phyloP scores from a whole-genome alignment of 2,329 filamentous ascomycete species.

The Penicillium hesseltinei region DNA sequence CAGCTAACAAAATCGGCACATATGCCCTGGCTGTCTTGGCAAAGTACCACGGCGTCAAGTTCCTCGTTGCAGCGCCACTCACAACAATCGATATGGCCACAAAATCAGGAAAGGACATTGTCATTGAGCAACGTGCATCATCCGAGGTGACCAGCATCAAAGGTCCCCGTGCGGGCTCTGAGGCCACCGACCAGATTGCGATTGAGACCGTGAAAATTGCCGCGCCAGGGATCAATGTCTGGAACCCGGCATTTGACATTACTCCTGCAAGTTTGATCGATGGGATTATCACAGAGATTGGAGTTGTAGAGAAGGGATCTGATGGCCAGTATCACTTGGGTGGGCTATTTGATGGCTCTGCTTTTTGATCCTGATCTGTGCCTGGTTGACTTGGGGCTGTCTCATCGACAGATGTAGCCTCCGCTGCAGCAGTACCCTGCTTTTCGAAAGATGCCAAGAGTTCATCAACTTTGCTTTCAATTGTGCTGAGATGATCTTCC shows the following conservation, averaged over 20 bases:
- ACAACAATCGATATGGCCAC: constrained; percentile 90
- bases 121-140: constrained; percentile 81
- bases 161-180: constrained; percentile 67
- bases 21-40: constrained; percentile 91
- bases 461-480: constrained; percentile 28
- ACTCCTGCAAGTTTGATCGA: constrained; percentile 88
- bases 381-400: background rate
- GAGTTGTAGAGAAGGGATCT: constrained; percentile 73
- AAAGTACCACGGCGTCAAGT: constrained; percentile 82
- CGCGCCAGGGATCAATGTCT: constrained; percentile 72
- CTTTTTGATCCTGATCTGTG: constrained; percentile 5
- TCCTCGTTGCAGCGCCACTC: constrained; percentile 89
- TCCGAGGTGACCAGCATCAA: constrained; percentile 83
- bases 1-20: constrained; percentile 97
- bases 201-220: constrained; percentile 75
- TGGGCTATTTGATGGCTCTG: constrained; percentile 26
- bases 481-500: constrained; percentile 18
- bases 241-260: constrained; percentile 97
- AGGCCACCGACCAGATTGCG: constrained; percentile 44
- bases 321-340: constrained; percentile 67
- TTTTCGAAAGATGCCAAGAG: constrained; percentile 27
- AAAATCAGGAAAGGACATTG: constrained; percentile 71
- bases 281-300: constrained; percentile 88
- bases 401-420: background rate
- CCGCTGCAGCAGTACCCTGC: constrained; percentile 7